Percentiles rank a stretch among this genome's conserved stretches.
Evolutionary conservation across 2,329 filamentous ascomycete species (phyloP).

Genomic region (Fusarium sp.): DNA sequence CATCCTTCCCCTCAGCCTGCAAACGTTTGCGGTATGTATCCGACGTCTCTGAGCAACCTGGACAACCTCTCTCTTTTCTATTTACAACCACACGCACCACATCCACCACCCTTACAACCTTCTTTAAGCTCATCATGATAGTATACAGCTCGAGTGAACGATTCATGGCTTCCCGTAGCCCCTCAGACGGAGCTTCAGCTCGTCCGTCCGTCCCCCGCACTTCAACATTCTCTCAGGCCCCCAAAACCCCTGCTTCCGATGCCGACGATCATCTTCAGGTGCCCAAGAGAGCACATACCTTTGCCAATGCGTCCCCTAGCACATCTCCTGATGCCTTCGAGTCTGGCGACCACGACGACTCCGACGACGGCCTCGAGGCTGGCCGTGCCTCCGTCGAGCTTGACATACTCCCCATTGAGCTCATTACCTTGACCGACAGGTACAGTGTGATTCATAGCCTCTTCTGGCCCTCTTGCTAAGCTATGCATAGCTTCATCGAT

Average conservation of each 20-base stretch:
- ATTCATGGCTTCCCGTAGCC: constrained; percentile 51
- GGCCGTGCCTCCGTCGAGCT: constrained; percentile 75
- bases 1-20: constrained; percentile 25
- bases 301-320: constrained; percentile 53
- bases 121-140: constrained; percentile 44
- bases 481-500: constrained; percentile 80
- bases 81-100: background rate
- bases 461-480: constrained; percentile 12
- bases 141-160: constrained; percentile 41
- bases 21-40: constrained; percentile 34
- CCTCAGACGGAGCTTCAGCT: constrained; percentile 44
- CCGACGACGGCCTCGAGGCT: constrained; percentile 60
- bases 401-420: constrained; percentile 93
- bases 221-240: constrained; percentile 45
- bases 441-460: constrained; percentile 52
- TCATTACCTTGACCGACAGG: constrained; percentile 91
- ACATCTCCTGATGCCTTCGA: constrained; percentile 63
- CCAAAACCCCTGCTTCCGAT: constrained; percentile 41
- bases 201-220: constrained; percentile 48
- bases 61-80: background rate
- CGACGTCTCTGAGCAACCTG: constrained; percentile 10
- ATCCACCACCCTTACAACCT: background rate
- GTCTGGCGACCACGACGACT: constrained; percentile 54
- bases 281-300: constrained; percentile 61
- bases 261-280: constrained; percentile 48